phyloP scores from a whole-genome alignment of 768 basidiomycete species.

The Thelephora ganbajun region DNA sequence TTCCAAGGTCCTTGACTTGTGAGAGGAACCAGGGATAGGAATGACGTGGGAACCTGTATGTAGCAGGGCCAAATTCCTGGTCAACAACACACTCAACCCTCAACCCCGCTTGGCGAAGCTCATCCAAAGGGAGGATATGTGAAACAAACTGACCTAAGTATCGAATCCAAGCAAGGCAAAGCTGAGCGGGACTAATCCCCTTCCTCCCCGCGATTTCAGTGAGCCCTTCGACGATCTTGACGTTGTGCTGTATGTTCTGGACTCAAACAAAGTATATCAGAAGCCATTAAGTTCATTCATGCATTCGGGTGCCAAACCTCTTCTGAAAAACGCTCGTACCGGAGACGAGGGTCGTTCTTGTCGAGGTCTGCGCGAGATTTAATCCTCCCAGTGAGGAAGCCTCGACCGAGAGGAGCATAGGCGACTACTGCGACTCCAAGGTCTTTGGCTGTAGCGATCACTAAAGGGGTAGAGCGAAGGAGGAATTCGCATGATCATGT shows the following conservation, averaged over 20 bases:
- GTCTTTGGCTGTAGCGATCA: conserved; percentile 38
- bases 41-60: conserved; percentile 18
- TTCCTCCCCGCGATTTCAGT: conserved; percentile 26
- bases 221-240: conserved; percentile 26
- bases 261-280: not conserved
- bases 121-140: not conserved
- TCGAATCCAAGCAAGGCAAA: conserved; percentile 25
- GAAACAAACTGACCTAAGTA: conserved; percentile 12
- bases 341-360: conserved; percentile 23
- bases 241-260: conserved; percentile 27
- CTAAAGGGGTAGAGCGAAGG: conserved; percentile 12
- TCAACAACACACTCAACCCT: no score
- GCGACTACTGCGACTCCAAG: conserved; percentile 43
- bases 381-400: conserved; percentile 38
- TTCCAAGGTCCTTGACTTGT: conserved; percentile 23
- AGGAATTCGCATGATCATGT: not conserved
- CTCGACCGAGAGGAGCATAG: conserved; percentile 36
- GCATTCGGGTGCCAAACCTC: conserved; percentile 14
- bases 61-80: no score
- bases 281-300: not conserved
- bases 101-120: no score
- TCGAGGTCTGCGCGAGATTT: conserved; percentile 23
- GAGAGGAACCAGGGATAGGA: conserved; percentile 34
- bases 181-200: conserved; percentile 25
- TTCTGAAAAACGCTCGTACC: conserved; percentile 22